Evolutionary conservation across 805 yeast genomes (phyloP), one percentile per base, ranked within the genome.

Genomic region (Cyberlindnera petersonii): DNA sequence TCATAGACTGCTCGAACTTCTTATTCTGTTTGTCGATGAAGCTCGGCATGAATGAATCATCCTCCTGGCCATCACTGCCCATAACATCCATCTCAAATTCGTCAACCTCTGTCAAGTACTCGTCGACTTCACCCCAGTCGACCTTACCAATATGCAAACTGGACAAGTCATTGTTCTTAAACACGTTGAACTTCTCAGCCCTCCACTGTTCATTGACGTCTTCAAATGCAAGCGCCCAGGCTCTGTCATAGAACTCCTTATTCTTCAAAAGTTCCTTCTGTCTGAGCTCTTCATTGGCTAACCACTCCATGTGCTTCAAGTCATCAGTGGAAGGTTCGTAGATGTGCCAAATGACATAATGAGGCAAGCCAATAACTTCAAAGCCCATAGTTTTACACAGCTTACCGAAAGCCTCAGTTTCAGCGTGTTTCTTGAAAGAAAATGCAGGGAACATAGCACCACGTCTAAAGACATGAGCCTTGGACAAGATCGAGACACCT

Each of bases 371-470:
- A 44, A 82, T 73, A 18, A 91, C 97, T 18, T 80, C 71, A 59
- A 75, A 86, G 5, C 91, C 89, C 95, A 91, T 86, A 46, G 82
- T 69, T 50, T 86, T 81, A 51, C 86, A 77, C 70, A 91, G 71
- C 58, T 86, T 88, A 31, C 95, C 98, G 62, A 93, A 91, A 0
- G 95, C 98, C 64, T 93, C 98, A 2, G 98, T 91, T 60, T 91
- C 98, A 4, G 98, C 98, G 60, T 93, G 98, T 53, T 86, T 87
- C 62, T 86, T 85, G 63, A 87, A 91, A 26, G 96, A 86, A 59
- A 91, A 91, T 1, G 96, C 98, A 9, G 98, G 98, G 73, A 89
- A 91, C 65, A 87, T 94, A 3, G 94, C 81, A 10, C 98, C 98
- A 19, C 74, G 66, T 48, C 87, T 72, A 69, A 91, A 91, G 3